These are phyloP conservation scores for Magnaporthales sp. DNA, from an alignment of 2,329 filamentous ascomycete species.

Conservation along the genomic window DNA sequence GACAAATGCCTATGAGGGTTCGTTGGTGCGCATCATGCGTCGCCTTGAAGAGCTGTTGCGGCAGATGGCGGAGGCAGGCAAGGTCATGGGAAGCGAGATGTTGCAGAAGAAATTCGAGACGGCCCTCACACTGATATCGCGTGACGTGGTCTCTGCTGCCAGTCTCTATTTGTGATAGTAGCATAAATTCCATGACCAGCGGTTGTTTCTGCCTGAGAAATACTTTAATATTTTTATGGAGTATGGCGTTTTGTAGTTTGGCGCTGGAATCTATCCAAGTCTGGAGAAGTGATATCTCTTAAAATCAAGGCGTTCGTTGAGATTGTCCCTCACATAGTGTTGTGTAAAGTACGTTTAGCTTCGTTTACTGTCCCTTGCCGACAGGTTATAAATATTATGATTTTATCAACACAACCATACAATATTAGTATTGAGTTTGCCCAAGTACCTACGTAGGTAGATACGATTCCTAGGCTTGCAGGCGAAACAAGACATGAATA, in stretches of 20 bases:
- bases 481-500: not conserved
- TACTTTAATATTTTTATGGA: not conserved
- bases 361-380: not conserved
- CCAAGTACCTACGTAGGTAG: not conserved
- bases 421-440: not conserved
- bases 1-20: constrained; percentile 97
- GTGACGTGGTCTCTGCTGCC: constrained; percentile 92
- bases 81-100: constrained; percentile 97
- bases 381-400: not conserved
- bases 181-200: not conserved
- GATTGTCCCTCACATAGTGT: not conserved
- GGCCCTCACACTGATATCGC: constrained; percentile 73
- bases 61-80: constrained; percentile 91
- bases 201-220: not conserved
- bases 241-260: not conserved
- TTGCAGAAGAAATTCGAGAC: constrained; percentile 86
- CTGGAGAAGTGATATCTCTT: not conserved
- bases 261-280: not conserved
- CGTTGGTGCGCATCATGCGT: constrained; percentile 90
- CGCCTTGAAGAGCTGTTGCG: constrained; percentile 87
- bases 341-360: not conserved
- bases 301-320: not conserved
- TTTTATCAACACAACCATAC: not conserved
- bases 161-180: constrained; percentile 67
- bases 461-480: not conserved